Percentiles rank a stretch among this genome's conserved stretches.
Evolutionary conservation across 1,284 basidiomycete species (phyloP).

Genomic region (Ceratorhiza oryzae-sativae): DNA sequence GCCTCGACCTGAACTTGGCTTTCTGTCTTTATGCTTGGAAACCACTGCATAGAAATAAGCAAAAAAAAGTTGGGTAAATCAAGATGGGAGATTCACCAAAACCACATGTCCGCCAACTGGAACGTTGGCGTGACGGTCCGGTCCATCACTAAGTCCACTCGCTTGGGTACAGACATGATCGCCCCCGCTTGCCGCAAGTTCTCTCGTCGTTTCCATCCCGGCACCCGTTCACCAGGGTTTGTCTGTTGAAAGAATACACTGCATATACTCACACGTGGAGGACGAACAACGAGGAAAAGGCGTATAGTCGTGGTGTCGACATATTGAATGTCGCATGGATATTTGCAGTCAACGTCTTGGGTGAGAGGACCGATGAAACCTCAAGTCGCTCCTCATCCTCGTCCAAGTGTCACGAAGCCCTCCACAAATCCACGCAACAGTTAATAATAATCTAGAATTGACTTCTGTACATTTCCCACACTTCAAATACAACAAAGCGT

Average conservation of each 20-base stretch:
- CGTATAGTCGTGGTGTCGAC: conserved; percentile 15
- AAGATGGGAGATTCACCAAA: background rate
- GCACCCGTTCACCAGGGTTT: background rate
- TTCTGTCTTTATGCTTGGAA: background rate
- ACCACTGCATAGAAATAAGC: background rate
- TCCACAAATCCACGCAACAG: too few species aligned
- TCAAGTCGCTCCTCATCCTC: too few species aligned
- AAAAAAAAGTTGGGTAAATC: background rate
- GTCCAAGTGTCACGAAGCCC: too few species aligned
- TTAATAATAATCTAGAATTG: too few species aligned
- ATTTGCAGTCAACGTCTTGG: too few species aligned
- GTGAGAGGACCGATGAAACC: too few species aligned
- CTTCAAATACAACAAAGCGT: too few species aligned
- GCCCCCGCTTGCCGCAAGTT: background rate
- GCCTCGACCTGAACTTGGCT: conserved; percentile 4
- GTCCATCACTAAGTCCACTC: background rate
- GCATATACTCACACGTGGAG: background rate
- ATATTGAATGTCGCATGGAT: conserved; percentile 24
- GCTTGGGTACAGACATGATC: conserved; percentile 14
- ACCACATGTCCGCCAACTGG: background rate
- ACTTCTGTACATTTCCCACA: too few species aligned
- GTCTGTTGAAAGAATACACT: background rate
- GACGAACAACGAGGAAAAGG: conserved; percentile 3
- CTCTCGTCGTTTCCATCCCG: background rate
- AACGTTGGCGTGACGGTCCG: background rate